Evolutionary conservation across 371 early-diverging fungal species (phyloP), one percentile per base, ranked within the genome.

Genomic region (Rhizopus delemar): DNA sequence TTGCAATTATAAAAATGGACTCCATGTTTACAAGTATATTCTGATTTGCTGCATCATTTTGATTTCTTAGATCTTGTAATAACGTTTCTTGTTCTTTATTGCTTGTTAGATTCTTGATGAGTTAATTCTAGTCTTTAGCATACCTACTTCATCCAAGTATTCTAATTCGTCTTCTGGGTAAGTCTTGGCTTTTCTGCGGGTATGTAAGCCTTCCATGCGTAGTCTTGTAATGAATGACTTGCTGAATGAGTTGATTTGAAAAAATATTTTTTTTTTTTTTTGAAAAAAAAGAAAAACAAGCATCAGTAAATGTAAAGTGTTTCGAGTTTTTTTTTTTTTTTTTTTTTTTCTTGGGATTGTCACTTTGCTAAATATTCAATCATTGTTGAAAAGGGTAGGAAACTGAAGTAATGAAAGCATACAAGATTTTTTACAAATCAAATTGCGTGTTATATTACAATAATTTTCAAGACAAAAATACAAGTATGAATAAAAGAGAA

Each of bases 81-180:
- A 72, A 33, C 34, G 55, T 39, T 41, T 69, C 69, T 58, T 72
- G 73, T 48, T 72, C 73, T 71, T 7, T 48, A 29, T 48, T 29
- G 12, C 3, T 16, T n/a, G 11, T 22, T 13, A 45, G 22, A 11
- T 13, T 16, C 8, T 38, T 2, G 13, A 38, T 38, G 38, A 13
- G 38, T 15, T 22, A 22, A 41, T 45, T 41, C 15, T 43, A 12
- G 8, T 22, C 8, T 13, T 16, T 15, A 22, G 22, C 22, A 22
- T 62, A 66, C 73, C 66, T 69, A 70, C 58, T 46, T 70, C 74
- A 50, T 74, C 74, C 13, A 70, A 56, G 15, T 54, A 70, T 43
- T 70, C 71, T 3, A 58, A 56, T 38, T 68, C 62, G 7, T 68
- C 69, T 48, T 74, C 71, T 29, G 29, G 29, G 28, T 48, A 7